Evolutionary conservation across 305 asterid species (phyloP).

Genomic region (Fraxinus paxiana): DNA sequence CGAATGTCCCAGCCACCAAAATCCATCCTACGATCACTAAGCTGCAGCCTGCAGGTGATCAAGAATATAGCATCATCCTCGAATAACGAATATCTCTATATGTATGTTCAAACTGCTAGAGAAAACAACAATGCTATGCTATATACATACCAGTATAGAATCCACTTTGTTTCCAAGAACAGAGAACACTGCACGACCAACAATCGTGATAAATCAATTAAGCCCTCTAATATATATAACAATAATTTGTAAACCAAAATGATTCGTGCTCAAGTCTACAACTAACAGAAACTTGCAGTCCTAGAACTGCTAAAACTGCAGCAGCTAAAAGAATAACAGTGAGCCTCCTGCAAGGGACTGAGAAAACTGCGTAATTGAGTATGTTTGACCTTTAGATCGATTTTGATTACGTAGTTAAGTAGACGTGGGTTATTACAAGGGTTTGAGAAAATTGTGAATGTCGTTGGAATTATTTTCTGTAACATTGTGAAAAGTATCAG

Average conservation of each 20-base stretch:
- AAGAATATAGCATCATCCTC: neutral
- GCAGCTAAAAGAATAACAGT: conserved; percentile 18
- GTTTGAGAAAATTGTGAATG: conserved; percentile 3
- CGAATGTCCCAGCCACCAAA: conserved; percentile 28
- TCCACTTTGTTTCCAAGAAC: conserved; percentile 24
- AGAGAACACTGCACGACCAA: conserved; percentile 27
- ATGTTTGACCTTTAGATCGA: neutral
- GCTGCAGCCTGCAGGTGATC: conserved; percentile 16
- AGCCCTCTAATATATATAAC: neutral
- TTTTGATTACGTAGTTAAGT: neutral
- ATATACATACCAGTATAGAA: conserved; percentile 26
- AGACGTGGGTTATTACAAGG: conserved; percentile 24
- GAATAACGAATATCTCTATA: neutral
- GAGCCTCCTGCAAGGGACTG: conserved; percentile 19
- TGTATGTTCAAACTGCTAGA: neutral
- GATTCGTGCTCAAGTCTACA: neutral
- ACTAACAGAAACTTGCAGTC: conserved; percentile 18
- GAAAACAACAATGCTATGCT: neutral
- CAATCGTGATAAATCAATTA: neutral
- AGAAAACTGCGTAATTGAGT: neutral
- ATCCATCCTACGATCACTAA: conserved; percentile 33
- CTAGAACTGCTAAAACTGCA: conserved; percentile 17
- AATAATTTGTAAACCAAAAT: neutral
- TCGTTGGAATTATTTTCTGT: conserved; percentile 18
- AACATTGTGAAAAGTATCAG: conserved; percentile 9